Base-by-base conservation (phyloP, 2,329 filamentous ascomycete species). In the Tetracladium maxilliforme region DNA sequence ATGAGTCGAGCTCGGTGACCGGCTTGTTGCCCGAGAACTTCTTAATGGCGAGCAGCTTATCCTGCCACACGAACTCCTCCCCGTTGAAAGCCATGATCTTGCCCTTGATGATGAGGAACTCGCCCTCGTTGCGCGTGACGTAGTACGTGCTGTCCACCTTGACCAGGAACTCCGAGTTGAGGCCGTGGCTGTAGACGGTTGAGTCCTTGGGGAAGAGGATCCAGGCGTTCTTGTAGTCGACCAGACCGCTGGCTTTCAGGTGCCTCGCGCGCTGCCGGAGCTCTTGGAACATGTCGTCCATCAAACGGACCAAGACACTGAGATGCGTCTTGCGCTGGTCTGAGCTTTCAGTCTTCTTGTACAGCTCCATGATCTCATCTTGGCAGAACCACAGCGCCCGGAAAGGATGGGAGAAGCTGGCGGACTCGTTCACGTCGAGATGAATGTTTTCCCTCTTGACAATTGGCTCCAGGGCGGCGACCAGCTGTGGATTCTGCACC, bases 211-310 rank as follows among this genome's bases (percentile, higher is more conserved):
- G 52, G 35, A 59, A 61, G 19, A 52, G 49, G 1, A 55, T 50
- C 58, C 59, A 63, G 13, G 50, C 51, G 1, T 49, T 42, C 16
- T 45, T 42, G 36, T 50, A 61, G 19, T 49, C 48, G 19, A 57
- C 47, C 10, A 62, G 47, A 1, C 46, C 45, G 15, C 43, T 48
- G 2, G 40, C 38, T 19, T 45, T 41, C 5, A 62, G 41, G 14
- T 47, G 41, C 6, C 42, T 41, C 9, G 47, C 39, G 32, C 52
- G 54, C 23, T 35, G 34, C 16, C 45, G 44, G 25, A 53, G 38
- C n/a, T 49, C 48, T 13, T 41, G 42, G 28, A 63, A 61, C 21
- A 59, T 35, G 16, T 58, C 54, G 21, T 55, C 48, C 30, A 61
- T 39, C 10, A 58, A 40, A 7, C 41, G 32, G 14, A 60, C 29